These are phyloP conservation scores for Bruguiera gymnorhiza DNA, from an alignment of 345 rosid genomes.

Conservation along the genomic window DNA sequence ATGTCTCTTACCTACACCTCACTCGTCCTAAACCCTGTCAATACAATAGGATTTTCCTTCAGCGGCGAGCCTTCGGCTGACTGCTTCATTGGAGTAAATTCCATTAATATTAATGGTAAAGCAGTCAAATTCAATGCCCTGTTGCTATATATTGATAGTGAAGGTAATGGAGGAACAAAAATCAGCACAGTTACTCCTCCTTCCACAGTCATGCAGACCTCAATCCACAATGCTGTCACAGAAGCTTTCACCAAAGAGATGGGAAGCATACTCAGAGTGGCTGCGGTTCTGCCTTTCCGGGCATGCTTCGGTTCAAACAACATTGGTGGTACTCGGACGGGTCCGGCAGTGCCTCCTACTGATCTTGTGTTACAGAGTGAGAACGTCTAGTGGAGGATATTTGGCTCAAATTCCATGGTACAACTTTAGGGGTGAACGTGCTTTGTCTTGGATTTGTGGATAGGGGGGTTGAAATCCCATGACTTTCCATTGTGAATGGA, in stretches of 20 bases:
- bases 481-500: too few species aligned
- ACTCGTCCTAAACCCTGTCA: conserved; percentile 53
- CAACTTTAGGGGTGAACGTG: too few species aligned
- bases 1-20: conserved; percentile 48
- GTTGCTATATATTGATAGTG: conserved; percentile 35
- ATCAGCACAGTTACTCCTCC: conserved; percentile 19
- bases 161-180: conserved; percentile 42
- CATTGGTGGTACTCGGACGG: conserved; percentile 34
- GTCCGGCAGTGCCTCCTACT: conserved; percentile 38
- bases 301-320: not conserved
- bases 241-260: conserved; percentile 6
- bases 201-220: conserved; percentile 17
- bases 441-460: too few species aligned
- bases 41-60: conserved; percentile 38
- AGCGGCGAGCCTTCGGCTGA: conserved; percentile 56
- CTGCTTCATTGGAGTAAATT: conserved; percentile 58
- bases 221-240: conserved; percentile 10
- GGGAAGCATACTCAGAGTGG: conserved; percentile 8
- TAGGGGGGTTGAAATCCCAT: too few species aligned
- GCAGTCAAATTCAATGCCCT: conserved; percentile 37
- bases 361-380: conserved; percentile 17
- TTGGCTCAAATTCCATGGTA: too few species aligned
- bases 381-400: too few species aligned
- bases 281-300: conserved; percentile 1
- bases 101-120: conserved; percentile 37